Conservation (phyloP, 768 basidiomycete genomes). For the Mycena alexandri region DNA sequence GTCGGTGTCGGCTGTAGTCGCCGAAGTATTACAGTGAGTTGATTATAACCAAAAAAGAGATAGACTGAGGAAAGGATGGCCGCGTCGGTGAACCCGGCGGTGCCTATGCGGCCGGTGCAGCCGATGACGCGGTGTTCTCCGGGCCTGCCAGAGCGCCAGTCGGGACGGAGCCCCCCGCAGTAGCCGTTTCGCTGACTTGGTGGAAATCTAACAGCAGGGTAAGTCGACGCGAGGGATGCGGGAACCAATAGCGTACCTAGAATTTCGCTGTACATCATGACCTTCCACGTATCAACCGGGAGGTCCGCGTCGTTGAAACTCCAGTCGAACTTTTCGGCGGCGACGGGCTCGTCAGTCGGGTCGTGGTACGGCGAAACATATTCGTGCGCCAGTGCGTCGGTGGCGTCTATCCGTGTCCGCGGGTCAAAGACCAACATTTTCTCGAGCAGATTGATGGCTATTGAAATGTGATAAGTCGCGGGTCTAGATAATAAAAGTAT, state of each 20-base stretch:
- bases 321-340: slow-evolving; percentile 97
- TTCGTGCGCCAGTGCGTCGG: slow-evolving; percentile 89
- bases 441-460: slow-evolving; percentile 95
- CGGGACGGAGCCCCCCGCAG: slow-evolving; percentile 60
- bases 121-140: slow-evolving; percentile 50
- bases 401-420: slow-evolving; percentile 94
- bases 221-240: neutral
- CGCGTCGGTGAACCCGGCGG: neutral
- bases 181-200: slow-evolving; percentile 72
- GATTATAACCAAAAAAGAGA: slow-evolving; percentile 29
- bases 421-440: slow-evolving; percentile 99
- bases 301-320: slow-evolving; percentile 99
- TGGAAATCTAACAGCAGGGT: slow-evolving; percentile 73
- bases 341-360: slow-evolving; percentile 96
- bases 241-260: slow-evolving; percentile 66
- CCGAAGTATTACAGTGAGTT: slow-evolving; percentile 33
- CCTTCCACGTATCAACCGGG: slow-evolving; percentile 99
- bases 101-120: slow-evolving; percentile 38
- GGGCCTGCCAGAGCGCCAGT: slow-evolving; percentile 81
- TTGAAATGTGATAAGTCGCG: slow-evolving; percentile 14
- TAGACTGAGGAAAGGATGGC: neutral
- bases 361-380: slow-evolving; percentile 99
- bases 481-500: neutral
- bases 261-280: slow-evolving; percentile 99
- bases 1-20: slow-evolving; percentile 15